Evolutionary conservation across 2,329 filamentous ascomycete genomes (phyloP), one percentile per base, ranked within the genome.

Genomic region (Penicillium paneum): DNA sequence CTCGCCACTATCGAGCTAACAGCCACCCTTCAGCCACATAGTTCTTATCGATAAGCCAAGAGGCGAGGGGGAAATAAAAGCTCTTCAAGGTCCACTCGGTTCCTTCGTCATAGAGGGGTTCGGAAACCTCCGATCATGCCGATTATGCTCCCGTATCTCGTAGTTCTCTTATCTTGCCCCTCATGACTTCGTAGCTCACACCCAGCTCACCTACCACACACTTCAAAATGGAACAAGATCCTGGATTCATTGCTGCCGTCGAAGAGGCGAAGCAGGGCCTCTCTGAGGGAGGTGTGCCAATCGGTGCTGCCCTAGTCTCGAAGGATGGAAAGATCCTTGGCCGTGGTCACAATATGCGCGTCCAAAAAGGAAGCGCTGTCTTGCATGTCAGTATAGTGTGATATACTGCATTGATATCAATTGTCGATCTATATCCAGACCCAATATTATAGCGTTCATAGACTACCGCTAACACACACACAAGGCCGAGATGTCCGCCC

Each of bases 401-500:
- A 29, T 44, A 44, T 43, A 17, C 4, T 39, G 7, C n/a, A 17
- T 51, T 35, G 50, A 29, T 19, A 46, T 43, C 19, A 10, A 28
- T 43, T 21, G 29, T 19, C 12, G 29, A 50, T 44, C 21, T 43
- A 44, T 34, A 26, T 35, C 36, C 21, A 53, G 10, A 34, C 28
- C 35, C 28, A 41, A n/a, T 29, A 26, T 13, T 19, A 31, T 24
- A 32, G 31, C 50, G 19, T 38, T n/a, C 10, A 19, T n/a, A 17
- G 21, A 48, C 21, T 12, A 34, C 12, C 1, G 28, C 52, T 54
- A 40, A 54, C 28, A 17, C 10, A 17, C 10, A 26, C 19, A 15
- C 13, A 61, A 91, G 87, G 89, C 84, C 60, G 89, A 92, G 71
- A 91, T 88, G 19, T 85, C 87, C 17, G 84, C 87, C n/a, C 79